phyloP scores from a whole-genome alignment of 192 early-diverging fungal genomes.

The Radiomyces spectabilis region DNA sequence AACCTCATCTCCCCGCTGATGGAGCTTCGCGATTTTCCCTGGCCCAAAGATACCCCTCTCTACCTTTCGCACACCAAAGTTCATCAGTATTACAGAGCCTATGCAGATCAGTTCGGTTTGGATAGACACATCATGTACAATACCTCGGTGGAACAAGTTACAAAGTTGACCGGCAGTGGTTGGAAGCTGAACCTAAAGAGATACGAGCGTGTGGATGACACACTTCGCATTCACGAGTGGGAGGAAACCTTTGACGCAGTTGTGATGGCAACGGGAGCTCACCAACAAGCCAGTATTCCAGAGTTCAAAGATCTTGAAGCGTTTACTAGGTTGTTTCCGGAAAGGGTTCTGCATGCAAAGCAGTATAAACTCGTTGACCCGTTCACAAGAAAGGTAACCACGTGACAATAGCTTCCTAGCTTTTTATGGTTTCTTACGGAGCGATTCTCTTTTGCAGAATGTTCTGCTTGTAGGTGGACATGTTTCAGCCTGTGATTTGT shows the following conservation, averaged over 20 bases:
- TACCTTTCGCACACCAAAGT: background rate
- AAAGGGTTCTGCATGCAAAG: conserved; percentile 13
- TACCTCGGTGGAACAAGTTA: background rate
- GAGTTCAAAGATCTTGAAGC: background rate
- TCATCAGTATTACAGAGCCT: background rate
- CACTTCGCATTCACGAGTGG: background rate
- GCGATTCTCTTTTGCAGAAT: background rate
- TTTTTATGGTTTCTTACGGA: background rate
- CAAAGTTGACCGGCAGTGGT: background rate
- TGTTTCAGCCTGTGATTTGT: conserved; percentile 12
- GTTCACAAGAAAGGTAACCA: conserved; percentile 8
- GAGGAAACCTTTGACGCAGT: conserved; percentile 11
- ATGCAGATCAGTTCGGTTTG: background rate
- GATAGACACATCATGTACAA: background rate
- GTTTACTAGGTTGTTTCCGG: conserved; percentile 10
- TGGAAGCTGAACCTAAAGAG: too few species aligned
- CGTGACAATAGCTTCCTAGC: background rate
- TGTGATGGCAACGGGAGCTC: conserved; percentile 7
- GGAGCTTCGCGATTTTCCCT: background rate
- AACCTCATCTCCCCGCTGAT: background rate
- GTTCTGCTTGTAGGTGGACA: conserved; percentile 6
- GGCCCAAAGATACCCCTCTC: background rate
- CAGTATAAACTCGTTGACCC: conserved; percentile 8
- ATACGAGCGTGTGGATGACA: background rate
- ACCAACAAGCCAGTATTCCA: conserved; percentile 8